These are phyloP conservation scores for Puccinia hordei DNA, from an alignment of 1,284 basidiomycete species.

Conservation along the genomic window DNA sequence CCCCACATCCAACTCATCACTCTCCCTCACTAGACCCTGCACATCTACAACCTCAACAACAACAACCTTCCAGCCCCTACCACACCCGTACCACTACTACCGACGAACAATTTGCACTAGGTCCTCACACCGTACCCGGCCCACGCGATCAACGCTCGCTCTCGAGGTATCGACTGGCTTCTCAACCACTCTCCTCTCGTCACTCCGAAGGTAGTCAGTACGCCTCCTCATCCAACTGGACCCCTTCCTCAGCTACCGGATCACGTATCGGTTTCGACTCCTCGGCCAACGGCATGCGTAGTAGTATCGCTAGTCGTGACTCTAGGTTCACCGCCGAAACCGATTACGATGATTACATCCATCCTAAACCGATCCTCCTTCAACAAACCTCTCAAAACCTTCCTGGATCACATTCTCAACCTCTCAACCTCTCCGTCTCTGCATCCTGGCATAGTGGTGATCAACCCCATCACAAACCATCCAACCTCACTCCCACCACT, in stretches of 20 bases:
- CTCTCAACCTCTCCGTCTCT: conserved; percentile 26
- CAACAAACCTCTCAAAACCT: neutral
- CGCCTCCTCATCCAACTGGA: conserved; percentile 49
- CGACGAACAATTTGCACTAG: conserved; percentile 14
- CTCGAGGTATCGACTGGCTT: conserved; percentile 28
- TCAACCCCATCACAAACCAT: conserved; percentile 1
- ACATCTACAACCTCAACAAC: neutral
- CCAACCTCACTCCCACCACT: neutral
- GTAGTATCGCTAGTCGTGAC: conserved; percentile 46
- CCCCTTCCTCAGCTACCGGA: conserved; percentile 34
- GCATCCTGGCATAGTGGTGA: conserved; percentile 41
- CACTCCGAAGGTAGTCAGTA: conserved; percentile 49
- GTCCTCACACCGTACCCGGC: conserved; percentile 24
- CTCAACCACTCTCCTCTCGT: conserved; percentile 39
- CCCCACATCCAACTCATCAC: neutral
- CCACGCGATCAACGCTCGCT: conserved; percentile 34
- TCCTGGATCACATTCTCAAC: neutral
- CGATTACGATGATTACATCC: conserved; percentile 46
- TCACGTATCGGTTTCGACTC: conserved; percentile 35
- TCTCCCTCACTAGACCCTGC: conserved; percentile 9
- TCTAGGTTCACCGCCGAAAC: conserved; percentile 46
- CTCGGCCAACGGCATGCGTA: conserved; percentile 22
- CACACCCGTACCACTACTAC: neutral
- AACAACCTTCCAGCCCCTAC: neutral
- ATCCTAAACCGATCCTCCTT: neutral